These are phyloP conservation scores for Ceratocystis eucalypticola DNA, from an alignment of 2,329 filamentous ascomycete genomes.

Conservation along the genomic window DNA sequence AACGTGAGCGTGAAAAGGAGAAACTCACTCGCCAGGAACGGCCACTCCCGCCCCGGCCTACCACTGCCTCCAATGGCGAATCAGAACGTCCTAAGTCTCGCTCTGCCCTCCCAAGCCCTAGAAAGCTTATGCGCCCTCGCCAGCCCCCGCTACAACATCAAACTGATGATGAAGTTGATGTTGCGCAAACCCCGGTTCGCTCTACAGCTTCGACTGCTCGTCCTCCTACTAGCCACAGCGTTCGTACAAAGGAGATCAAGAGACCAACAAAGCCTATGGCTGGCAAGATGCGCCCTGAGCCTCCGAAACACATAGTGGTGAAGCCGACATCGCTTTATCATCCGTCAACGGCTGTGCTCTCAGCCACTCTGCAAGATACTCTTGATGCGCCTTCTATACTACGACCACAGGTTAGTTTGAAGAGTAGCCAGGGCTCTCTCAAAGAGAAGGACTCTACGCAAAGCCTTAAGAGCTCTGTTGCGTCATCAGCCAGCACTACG, in stretches of 20 bases:
- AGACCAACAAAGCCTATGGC: constrained; percentile 50
- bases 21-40: background rate
- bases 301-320: constrained; percentile 54
- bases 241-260: constrained; percentile 37
- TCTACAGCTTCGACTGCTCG: constrained; percentile 12
- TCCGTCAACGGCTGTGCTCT: constrained; percentile 42
- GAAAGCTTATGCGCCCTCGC: constrained; percentile 31
- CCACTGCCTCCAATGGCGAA: background rate
- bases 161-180: constrained; percentile 39
- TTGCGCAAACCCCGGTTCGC: constrained; percentile 35
- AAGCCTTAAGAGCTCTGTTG: constrained; percentile 50
- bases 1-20: constrained; percentile 10
- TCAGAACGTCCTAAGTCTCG: constrained; percentile 15
- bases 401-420: constrained; percentile 41
- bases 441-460: constrained; percentile 42
- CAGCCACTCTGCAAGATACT: constrained; percentile 46
- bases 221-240: constrained; percentile 12
- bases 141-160: constrained; percentile 30
- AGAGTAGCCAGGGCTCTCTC: constrained; percentile 53
- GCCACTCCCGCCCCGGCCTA: background rate
- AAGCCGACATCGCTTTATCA: constrained; percentile 53
- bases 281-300: constrained; percentile 54
- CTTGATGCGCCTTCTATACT: constrained; percentile 26
- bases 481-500: constrained; percentile 37
- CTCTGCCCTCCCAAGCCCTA: constrained; percentile 15